These are phyloP conservation scores for Lactarius deliciosus DNA, from an alignment of 768 basidiomycete species.

Conservation along the genomic window DNA sequence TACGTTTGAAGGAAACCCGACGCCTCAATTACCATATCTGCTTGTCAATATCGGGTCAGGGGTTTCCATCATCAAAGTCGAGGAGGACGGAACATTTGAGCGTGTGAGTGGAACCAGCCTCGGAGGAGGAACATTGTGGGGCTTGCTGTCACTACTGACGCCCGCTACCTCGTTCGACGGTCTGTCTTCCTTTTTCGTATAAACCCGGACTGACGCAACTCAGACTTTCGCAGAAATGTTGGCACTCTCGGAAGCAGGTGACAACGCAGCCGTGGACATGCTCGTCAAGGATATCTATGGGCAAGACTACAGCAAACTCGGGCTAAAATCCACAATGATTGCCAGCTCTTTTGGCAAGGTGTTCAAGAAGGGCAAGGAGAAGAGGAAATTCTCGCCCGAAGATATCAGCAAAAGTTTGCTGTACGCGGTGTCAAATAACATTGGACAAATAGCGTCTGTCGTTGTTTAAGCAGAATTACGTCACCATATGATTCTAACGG, in stretches of 20 bases:
- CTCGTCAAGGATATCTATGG: constrained; percentile 99
- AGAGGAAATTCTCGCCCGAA: constrained; percentile 78
- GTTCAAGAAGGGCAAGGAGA: constrained; percentile 84
- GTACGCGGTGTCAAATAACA: constrained; percentile 98
- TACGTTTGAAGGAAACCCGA: constrained; percentile 79
- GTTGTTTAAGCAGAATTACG: constrained; percentile 11
- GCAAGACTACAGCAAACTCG: constrained; percentile 93
- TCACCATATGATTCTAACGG: constrained; percentile 22
- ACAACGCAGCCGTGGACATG: constrained; percentile 96
- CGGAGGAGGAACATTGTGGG: constrained; percentile 98
- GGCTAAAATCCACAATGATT: constrained; percentile 96
- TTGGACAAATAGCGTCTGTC: constrained; percentile 98
- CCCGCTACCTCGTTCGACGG: constrained; percentile 95
- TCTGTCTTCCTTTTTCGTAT: constrained; percentile 45
- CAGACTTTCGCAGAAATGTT: constrained; percentile 77
- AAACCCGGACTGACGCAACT: constrained; percentile 17
- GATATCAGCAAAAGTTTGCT: constrained; percentile 94
- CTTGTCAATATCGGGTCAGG: constrained; percentile 98
- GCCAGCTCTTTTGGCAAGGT: constrained; percentile 99
- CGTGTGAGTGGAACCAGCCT: constrained; percentile 96
- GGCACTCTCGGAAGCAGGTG: constrained; percentile 86
- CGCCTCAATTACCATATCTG: constrained; percentile 90
- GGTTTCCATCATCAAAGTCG: constrained; percentile 96
- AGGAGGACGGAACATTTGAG: constrained; percentile 93
- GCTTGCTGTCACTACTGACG: constrained; percentile 90